Evolutionary conservation across 495 filamentous ascomycete genomes (phyloP), one percentile per base, ranked within the genome.

Genomic region (Hypomontagnella submonticulosa): DNA sequence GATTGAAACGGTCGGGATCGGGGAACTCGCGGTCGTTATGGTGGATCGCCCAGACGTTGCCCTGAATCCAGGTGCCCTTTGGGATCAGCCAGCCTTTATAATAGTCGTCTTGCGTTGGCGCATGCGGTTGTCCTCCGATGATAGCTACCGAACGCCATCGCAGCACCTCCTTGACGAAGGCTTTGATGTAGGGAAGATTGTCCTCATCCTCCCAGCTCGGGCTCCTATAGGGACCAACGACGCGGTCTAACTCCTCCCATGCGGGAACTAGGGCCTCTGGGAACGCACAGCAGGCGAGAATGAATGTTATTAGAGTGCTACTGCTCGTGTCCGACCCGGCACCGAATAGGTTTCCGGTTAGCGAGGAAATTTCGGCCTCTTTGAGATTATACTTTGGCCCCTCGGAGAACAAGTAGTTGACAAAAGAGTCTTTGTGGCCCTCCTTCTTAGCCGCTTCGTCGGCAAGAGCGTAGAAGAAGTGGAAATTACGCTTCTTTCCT

Each of bases 321-420:
- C 86, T 86, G 3, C 86, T 88, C 4, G 88, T 90, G 73, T 90
- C 88, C 27, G 83, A 81, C 23, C 88, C 88, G 9, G 88, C 88
- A 0, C 86, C 87, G 57, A 89, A 89, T 34, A 90, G 75, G 37
- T 84, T 87, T 1, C 85, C 86, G 0, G 83, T 84, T 0, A 88
- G 76, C 62, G 80, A 80, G 10, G 86, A 85, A 55, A 89, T 83
- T 68, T 89, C 84, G 23, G 75, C 76, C 47, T 80, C 76, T 23
- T 76, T 77, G 4, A 89, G 77, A 34, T 81, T 75, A 61, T 84
- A 77, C 30, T 80, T 81, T 16, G 79, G 68, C 13, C 76, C 67
- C 49, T 84, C 80, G 57, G 80, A 71, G 62, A 85, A 84, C 1
- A 88, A 59, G 56, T 73, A 56, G 10, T 66, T 67, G 9, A 63